Evolutionary conservation across 2,329 filamentous ascomycete species (phyloP), one percentile per base, ranked within the genome.

Genomic region (Phaeosphaeria sp.): DNA sequence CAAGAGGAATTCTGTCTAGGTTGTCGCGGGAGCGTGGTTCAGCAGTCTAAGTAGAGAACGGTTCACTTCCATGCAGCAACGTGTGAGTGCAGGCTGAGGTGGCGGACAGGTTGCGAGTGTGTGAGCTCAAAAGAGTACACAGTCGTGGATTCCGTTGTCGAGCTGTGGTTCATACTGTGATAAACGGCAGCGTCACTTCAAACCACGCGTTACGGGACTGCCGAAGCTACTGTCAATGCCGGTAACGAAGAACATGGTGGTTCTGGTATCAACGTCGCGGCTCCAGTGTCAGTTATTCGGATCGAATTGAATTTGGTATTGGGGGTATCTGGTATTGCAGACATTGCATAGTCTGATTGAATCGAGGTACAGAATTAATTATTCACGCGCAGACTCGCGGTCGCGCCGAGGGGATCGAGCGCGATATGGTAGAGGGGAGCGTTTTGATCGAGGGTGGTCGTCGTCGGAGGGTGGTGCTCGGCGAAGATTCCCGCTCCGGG

Each of bases 401-500:
- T 53, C 23, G 6, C 20, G 23, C 6, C 49, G 54, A 30, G 64
- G 62, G 6, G 64, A 64, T 15, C 64, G 64, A 50, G 64, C 64
- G 13, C 64, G 64, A 54, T 66, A 66, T 17, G 64, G 64, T 11
- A 66, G 46, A 1, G 64, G 64, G 9, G 64, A 66, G 20, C 47
- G 51, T 25, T 59, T 60, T 25, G 57, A 54, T 18, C 59, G 61
- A 47, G 52, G 55, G 25, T 18, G 64, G 46, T 30, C 59, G 30
- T 56, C 55, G n/a, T 50, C 51, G n/a, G 63, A 63, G 11, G 20
- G 27, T 15, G 59, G 58, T 2, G 47, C 30, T 3, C 44, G 59
- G 50, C 60, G 55, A 17, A 55, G 58, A 2, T 59, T 62, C 30
- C 60, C 61, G n/a, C 59, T 52, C 30, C 44, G 54, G 13, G 54